Evolutionary conservation across 768 basidiomycete species (phyloP).

Genomic region (Boletus edulis): DNA sequence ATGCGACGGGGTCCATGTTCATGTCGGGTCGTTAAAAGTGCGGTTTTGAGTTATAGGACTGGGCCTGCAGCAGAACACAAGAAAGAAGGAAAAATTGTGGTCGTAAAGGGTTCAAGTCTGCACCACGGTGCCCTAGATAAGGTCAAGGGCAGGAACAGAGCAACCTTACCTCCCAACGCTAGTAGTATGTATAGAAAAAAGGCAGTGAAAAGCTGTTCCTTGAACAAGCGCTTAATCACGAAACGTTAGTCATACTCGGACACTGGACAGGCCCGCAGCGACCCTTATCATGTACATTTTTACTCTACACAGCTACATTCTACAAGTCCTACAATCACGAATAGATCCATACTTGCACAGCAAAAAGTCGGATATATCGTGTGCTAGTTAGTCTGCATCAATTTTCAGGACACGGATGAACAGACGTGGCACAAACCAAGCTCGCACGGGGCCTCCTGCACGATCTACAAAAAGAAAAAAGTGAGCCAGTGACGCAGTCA

Average conservation of each 20-base stretch:
- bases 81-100: background rate
- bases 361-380: slow-evolving; percentile 27
- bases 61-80: background rate
- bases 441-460: slow-evolving; percentile 29
- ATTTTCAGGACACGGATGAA: background rate
- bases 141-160: background rate
- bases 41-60: background rate
- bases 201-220: slow-evolving; percentile 1
- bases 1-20: background rate
- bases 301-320: too few relatives aligned
- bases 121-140: slow-evolving; percentile 4
- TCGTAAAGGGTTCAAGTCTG: background rate
- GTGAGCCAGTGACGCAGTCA: background rate
- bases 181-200: background rate
- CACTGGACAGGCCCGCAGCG: too few relatives aligned
- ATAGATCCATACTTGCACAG: slow-evolving; percentile 2
- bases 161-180: too few relatives aligned
- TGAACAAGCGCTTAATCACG: background rate
- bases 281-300: too few relatives aligned
- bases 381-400: slow-evolving; percentile 14
- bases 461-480: slow-evolving; percentile 14
- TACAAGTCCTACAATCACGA: too few relatives aligned
- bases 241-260: background rate
- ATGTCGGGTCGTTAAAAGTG: slow-evolving; percentile 3
- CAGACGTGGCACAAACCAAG: slow-evolving; percentile 20